Conservation (phyloP, 371 early-diverging fungal species). For the Mucor racemosus region DNA sequence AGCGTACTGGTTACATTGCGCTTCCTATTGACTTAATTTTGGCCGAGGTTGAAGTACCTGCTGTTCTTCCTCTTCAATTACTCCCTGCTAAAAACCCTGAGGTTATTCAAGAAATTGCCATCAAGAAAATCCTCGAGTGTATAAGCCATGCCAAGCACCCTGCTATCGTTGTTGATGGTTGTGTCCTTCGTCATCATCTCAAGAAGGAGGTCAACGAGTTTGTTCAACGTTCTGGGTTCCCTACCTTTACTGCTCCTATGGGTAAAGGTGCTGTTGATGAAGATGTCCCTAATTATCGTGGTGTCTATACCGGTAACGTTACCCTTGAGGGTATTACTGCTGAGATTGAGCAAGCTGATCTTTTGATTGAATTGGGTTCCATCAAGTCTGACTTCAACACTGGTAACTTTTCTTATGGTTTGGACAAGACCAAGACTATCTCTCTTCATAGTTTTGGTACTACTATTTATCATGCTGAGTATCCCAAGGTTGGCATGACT, state of each 20-base stretch:
- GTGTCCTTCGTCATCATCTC: conserved; percentile 42
- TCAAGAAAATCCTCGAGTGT: conserved; percentile 29
- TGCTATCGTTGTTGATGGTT: conserved; percentile 52
- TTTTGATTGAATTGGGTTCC: conserved; percentile 51
- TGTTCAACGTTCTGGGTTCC: conserved; percentile 41
- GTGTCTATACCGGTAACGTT: conserved; percentile 43
- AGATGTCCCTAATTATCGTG: conserved; percentile 36
- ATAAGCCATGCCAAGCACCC: conserved; percentile 42
- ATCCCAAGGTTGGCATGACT: conserved; percentile 42
- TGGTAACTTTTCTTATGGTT: conserved; percentile 46
- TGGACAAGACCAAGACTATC: conserved; percentile 39
- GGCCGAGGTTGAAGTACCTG: conserved; percentile 30
- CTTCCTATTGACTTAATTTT: conserved; percentile 51
- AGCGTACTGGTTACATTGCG: conserved; percentile 53
- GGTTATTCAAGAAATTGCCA: conserved; percentile 29
- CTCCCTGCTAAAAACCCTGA: conserved; percentile 28
- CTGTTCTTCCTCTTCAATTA: conserved; percentile 5
- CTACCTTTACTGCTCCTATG: conserved; percentile 50
- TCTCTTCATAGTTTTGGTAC: conserved; percentile 43
- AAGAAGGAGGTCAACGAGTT: conserved; percentile 37
- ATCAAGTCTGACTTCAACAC: conserved; percentile 59
- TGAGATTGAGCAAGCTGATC: conserved; percentile 44
- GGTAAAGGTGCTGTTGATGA: conserved; percentile 52
- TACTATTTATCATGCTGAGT: conserved; percentile 39
- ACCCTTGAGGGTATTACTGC: conserved; percentile 32